phyloP scores from a whole-genome alignment of 2,329 filamentous ascomycete species.

The Venturia nashicola region DNA sequence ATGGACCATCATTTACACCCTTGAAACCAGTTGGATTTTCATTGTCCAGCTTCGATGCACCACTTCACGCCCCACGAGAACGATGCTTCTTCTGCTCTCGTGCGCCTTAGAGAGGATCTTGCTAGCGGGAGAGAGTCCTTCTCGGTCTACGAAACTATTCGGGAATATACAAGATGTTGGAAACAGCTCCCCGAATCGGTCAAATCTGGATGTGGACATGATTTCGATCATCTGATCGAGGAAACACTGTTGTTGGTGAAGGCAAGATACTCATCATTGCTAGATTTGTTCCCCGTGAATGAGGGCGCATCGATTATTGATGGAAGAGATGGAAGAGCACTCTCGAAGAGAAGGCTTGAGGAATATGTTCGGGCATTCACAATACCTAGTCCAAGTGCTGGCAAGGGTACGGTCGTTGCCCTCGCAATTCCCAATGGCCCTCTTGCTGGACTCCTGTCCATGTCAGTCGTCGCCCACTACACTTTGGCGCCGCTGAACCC shows the following conservation, averaged over 20 bases:
- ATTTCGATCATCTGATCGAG: background rate
- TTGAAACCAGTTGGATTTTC: background rate
- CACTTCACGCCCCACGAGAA: background rate
- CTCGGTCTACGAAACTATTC: background rate
- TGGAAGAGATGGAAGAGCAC: slow-evolving; percentile 16
- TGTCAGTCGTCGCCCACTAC: slow-evolving; percentile 39
- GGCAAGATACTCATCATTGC: background rate
- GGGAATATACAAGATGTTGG: background rate
- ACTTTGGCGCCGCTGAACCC: slow-evolving; percentile 41
- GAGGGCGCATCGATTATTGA: slow-evolving; percentile 18
- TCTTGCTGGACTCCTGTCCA: slow-evolving; percentile 36
- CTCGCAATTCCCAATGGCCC: slow-evolving; percentile 43
- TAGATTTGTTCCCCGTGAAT: slow-evolving; percentile 16
- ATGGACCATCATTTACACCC: background rate
- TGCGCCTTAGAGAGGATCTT: background rate
- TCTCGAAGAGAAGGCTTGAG: slow-evolving; percentile 17
- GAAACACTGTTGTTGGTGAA: background rate
- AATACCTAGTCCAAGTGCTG: slow-evolving; percentile 14
- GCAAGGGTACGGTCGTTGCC: slow-evolving; percentile 33
- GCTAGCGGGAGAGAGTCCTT: background rate
- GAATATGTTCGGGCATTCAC: slow-evolving; percentile 17
- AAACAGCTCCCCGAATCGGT: background rate
- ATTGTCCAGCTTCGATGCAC: background rate
- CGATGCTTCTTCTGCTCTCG: background rate
- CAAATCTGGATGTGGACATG: background rate